These are phyloP conservation scores for Malassezia sp. DNA, from an alignment of 1,284 basidiomycete genomes.

Conservation along the genomic window DNA sequence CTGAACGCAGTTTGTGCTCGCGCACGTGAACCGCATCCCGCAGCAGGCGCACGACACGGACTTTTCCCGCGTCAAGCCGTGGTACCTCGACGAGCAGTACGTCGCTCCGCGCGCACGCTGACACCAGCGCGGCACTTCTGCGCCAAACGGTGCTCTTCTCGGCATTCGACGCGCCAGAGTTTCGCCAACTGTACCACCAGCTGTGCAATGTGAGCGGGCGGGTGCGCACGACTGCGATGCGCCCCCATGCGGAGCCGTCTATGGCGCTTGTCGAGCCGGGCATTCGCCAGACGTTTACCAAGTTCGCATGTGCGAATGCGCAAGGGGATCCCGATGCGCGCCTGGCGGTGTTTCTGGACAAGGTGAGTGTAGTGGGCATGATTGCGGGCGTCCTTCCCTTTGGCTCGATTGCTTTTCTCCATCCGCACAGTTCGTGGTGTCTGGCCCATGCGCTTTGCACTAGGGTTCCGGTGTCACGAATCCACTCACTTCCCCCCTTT, in stretches of 20 bases:
- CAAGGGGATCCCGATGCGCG: slow-evolving; percentile 75
- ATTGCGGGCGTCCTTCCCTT: slow-evolving; percentile 44
- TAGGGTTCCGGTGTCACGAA: too few species aligned
- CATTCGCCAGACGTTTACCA: slow-evolving; percentile 56
- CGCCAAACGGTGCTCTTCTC: slow-evolving; percentile 84
- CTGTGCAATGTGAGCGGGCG: slow-evolving; percentile 79
- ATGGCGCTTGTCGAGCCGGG: slow-evolving; percentile 23
- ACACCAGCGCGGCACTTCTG: slow-evolving; percentile 57
- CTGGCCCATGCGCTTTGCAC: too few species aligned
- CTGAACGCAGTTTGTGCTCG: slow-evolving; percentile 63
- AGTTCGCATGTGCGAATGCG: slow-evolving; percentile 62
- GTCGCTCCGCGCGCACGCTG: too few species aligned
- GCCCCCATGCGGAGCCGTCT: slow-evolving; percentile 11
- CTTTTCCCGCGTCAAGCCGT: slow-evolving; percentile 91
- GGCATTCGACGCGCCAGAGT: slow-evolving; percentile 78
- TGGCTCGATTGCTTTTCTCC: background rate
- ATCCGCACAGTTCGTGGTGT: background rate
- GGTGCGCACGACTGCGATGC: slow-evolving; percentile 42
- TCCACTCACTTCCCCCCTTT: too few species aligned
- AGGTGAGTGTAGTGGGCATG: too few species aligned
- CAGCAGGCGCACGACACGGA: slow-evolving; percentile 85
- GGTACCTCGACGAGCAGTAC: slow-evolving; percentile 90
- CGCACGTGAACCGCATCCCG: slow-evolving; percentile 73
- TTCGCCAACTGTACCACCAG: slow-evolving; percentile 63
- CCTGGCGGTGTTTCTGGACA: slow-evolving; percentile 72